These are phyloP conservation scores for Scopulariopsis brevicaulis DNA, from an alignment of 2,329 filamentous ascomycete genomes.

Conservation along the genomic window DNA sequence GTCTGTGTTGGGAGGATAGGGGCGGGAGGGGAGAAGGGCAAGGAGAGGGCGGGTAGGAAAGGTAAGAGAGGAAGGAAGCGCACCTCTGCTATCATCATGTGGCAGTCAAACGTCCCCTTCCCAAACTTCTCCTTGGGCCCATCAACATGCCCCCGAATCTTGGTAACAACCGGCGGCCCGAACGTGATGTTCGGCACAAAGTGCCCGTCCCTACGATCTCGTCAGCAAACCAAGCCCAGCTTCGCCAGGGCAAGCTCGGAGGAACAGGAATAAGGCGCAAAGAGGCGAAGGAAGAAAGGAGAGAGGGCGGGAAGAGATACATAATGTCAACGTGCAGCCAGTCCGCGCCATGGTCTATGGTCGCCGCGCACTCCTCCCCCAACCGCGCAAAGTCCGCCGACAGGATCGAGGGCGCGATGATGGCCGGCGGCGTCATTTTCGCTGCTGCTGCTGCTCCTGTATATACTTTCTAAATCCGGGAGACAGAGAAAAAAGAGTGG, in stretches of 20 bases:
- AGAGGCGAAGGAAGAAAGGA: not conserved
- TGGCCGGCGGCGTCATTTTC: constrained; percentile 75
- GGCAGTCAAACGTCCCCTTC: constrained; percentile 94
- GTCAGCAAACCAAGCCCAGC: not conserved
- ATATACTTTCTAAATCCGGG: too few species aligned
- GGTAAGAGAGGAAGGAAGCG: constrained; percentile 8
- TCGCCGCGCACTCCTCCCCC: constrained; percentile 74
- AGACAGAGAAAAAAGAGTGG: too few species aligned
- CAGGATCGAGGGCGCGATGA: constrained; percentile 96
- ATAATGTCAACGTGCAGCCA: constrained; percentile 94
- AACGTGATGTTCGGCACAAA: constrained; percentile 99
- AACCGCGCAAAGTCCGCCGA: constrained; percentile 91
- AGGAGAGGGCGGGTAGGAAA: not conserved
- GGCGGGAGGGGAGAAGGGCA: not conserved
- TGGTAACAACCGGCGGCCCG: constrained; percentile 87
- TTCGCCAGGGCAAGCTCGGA: not conserved
- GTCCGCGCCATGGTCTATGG: constrained; percentile 78
- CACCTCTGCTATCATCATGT: constrained; percentile 99
- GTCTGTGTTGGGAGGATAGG: not conserved
- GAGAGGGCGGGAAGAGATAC: constrained; percentile 22
- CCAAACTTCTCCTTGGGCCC: constrained; percentile 57
- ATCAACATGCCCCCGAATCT: constrained; percentile 79
- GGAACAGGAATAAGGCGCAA: not conserved
- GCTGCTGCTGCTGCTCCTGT: not conserved
- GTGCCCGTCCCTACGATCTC: constrained; percentile 70